Evolutionary conservation across 495 filamentous ascomycete species (phyloP), one percentile per base, ranked within the genome.

Genomic region (Schizothecium vesticola): DNA sequence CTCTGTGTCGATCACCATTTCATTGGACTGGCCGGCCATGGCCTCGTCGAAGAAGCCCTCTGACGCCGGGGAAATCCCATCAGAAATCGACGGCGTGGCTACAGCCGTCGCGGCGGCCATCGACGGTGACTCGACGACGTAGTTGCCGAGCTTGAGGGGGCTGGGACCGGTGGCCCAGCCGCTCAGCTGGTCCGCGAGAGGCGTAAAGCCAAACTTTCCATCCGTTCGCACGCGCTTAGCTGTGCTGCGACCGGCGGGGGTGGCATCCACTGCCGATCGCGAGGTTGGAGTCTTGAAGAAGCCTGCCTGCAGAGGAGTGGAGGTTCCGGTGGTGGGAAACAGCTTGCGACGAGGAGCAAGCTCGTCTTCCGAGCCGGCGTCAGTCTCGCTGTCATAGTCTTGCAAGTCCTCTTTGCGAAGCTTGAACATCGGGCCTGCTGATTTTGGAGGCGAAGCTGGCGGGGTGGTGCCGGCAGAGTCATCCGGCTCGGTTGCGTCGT

Each of bases 291-390:
- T 76, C 12, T 73, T 76, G 51, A 75, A 70, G 65, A 76, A 74
- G 66, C 72, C 69, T 58, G 70, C 76, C 26, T 72, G 74, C 21
- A 69, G 75, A 9, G 78, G 79, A 24, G 80, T 82, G 59, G 76
- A 65, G 33, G 76, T 76, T 56, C 76, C 65, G 7, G 64, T 70
- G 56, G 75, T n/a, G 19, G 65, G 65, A 29, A 66, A 66, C 28
- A 66, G 31, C 21, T 29, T 66, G 13, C 65, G 65, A 29, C 65
- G 65, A n/a, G 65, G 65, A 19, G 65, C 65, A 57, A 85, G 80
- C 69, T 88, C 86, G 62, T 87, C 86, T 64, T 88, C 87, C 0
- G 85, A 87, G 1, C 86, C 82, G 4, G 81, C 84, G 24, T 83
- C 79, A 13, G 61, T 57, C 1, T 69, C 61, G 16, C 69, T 59